A percentile compares a stretch with the other conserved stretches of the same genome.
These are phyloP conservation scores for Botrytis paeoniae DNA, from an alignment of 2,329 filamentous ascomycete species.

Conservation along the genomic window DNA sequence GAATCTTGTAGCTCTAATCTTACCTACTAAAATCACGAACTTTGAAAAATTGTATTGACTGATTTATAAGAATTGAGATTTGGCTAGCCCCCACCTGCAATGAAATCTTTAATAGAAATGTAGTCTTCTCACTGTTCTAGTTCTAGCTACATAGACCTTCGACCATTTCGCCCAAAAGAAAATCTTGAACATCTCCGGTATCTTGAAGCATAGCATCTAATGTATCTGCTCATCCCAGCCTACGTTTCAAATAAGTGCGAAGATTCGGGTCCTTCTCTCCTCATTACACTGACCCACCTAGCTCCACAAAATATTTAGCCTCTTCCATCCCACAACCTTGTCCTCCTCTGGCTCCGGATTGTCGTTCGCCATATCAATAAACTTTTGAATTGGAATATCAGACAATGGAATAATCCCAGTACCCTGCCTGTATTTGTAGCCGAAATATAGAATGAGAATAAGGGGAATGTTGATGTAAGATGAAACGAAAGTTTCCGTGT, in stretches of 20 bases:
- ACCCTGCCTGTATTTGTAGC: constrained; percentile 54
- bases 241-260: background rate
- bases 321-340: constrained; percentile 31
- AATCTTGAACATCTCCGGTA: background rate
- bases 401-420: constrained; percentile 44
- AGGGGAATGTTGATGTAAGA: constrained; percentile 52
- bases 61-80: background rate
- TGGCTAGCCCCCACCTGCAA: background rate
- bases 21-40: background rate
- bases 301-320: constrained; percentile 40
- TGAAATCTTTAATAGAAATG: background rate
- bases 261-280: background rate
- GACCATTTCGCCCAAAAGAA: background rate
- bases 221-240: background rate
- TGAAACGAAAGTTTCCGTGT: constrained; percentile 55
- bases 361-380: constrained; percentile 38
- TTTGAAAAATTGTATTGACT: background rate
- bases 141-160: background rate
- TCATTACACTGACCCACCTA: background rate
- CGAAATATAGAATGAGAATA: constrained; percentile 43
- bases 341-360: constrained; percentile 39
- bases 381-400: constrained; percentile 41
- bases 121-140: background rate
- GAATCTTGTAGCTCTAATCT: background rate
- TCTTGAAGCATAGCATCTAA: background rate